Base-by-base conservation (phyloP, 768 basidiomycete genomes). In the Collybiopsis luxurians region DNA sequence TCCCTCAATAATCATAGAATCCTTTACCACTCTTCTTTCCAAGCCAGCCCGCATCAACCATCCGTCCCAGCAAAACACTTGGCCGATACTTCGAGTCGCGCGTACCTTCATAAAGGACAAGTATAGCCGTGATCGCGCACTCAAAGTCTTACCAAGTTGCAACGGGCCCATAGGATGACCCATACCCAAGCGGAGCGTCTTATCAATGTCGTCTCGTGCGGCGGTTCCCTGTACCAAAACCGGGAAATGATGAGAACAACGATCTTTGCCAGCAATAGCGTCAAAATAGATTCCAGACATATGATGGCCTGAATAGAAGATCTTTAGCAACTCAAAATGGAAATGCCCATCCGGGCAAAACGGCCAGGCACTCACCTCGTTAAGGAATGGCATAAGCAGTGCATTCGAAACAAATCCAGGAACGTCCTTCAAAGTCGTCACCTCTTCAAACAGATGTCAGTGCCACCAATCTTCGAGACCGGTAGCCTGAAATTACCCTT, bases 401-500 rank as follows among this genome's bases (percentile, higher is more conserved):
- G 93, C 94, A 64, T 97, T 95, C 1, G 93, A 91, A n/a, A 95
- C 92, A 69, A 94, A 95, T 3, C 93, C 95, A 2, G 95, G 95
- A 0, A 95, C 92, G 64, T 98, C 95, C 64, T 90, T 84, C 0
- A 92, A 95, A 2, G 82, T 83, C 1, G 94, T 90, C 1, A 98
- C 94, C 79, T 94, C 92, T 95, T 66, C n/a, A 28, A 2, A 24
- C 17, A 5, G 9, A 28, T 10, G 23, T 21, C 17, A 21, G 40
- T 28, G 34, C 23, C 5, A 5, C 31, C 23, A 12, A n/a, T n/a
- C n/a, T n/a, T n/a, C n/a, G n/a, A n/a, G n/a, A n/a, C n/a, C n/a
- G n/a, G n/a, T 2, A n/a, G 19, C 15, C 23, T 7, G 59, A 74
- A 34, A 2, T 48, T 60, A 87, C 92, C 89, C 77, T 98, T 98